phyloP scores from a whole-genome alignment of 2,329 filamentous ascomycete genomes.

The Penicillium sp. region DNA sequence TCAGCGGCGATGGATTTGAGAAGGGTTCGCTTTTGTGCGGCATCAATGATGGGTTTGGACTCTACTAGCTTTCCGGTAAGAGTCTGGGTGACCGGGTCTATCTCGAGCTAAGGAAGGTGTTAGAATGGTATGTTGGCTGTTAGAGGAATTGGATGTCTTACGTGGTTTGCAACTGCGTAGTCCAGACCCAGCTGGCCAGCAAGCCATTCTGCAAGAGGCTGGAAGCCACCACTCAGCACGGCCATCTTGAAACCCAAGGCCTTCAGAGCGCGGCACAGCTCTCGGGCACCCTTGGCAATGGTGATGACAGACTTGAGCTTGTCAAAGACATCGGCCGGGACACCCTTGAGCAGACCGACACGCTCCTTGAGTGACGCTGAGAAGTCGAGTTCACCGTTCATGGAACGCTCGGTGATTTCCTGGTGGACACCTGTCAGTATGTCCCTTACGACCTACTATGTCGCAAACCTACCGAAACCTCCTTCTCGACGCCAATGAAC shows the following conservation, averaged over 20 bases:
- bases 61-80: conserved; percentile 61
- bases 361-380: conserved; percentile 78
- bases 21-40: conserved; percentile 58
- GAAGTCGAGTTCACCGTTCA: conserved; percentile 96
- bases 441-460: conserved; percentile 9
- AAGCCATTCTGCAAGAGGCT: conserved; percentile 84
- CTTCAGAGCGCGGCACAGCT: conserved; percentile 74
- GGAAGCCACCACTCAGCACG: conserved; percentile 89
- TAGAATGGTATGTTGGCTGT: neutral
- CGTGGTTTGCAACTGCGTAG: conserved; percentile 85
- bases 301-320: conserved; percentile 73
- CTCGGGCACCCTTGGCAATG: conserved; percentile 76
- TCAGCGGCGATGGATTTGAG: conserved; percentile 57
- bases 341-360: conserved; percentile 76
- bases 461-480: conserved; percentile 63
- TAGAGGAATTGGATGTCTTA: conserved; percentile 33
- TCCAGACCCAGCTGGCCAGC: conserved; percentile 79
- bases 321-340: conserved; percentile 76
- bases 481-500: conserved; percentile 75
- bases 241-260: conserved; percentile 81
- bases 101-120: conserved; percentile 45
- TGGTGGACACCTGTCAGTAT: conserved; percentile 19
- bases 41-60: conserved; percentile 59
- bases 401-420: conserved; percentile 87
- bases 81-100: conserved; percentile 47